Evolutionary conservation across 768 basidiomycete genomes (phyloP).

Genomic region (Suillus subluteus): DNA sequence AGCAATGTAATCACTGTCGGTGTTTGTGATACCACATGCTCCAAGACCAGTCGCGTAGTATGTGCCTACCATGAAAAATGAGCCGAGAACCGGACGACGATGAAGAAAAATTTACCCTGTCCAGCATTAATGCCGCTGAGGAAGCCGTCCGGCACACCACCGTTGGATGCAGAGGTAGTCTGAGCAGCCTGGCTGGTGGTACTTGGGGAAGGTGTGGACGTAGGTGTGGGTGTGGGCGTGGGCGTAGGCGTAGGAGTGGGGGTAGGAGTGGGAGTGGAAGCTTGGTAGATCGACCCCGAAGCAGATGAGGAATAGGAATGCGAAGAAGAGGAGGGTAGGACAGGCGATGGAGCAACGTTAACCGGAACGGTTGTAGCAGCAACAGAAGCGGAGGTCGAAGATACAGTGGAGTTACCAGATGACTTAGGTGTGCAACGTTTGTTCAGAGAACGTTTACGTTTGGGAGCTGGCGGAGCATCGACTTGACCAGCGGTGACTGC

Average conservation of each 20-base stretch:
- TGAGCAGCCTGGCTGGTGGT: conserved; percentile 15
- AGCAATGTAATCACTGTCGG: conserved; percentile 32
- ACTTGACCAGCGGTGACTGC: conserved; percentile 2
- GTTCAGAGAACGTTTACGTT: conserved; percentile 32
- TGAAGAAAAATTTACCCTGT: conserved; percentile 36
- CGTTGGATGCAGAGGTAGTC: conserved; percentile 18
- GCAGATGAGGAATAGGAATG: conserved; percentile 5
- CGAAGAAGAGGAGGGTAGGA: neutral
- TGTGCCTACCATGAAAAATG: conserved; percentile 29
- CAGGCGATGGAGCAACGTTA: conserved; percentile 27
- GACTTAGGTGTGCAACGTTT: conserved; percentile 28
- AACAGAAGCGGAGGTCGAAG: neutral
- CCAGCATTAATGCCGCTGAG: conserved; percentile 54
- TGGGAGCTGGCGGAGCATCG: conserved; percentile 1
- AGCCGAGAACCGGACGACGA: neutral
- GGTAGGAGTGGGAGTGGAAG: conserved; percentile 4
- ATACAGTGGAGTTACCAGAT: conserved; percentile 19
- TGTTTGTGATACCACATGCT: conserved; percentile 44
- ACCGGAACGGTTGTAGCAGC: conserved; percentile 15
- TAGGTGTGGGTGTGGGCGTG: neutral
- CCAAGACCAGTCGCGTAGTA: conserved; percentile 41
- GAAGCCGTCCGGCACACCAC: conserved; percentile 33
- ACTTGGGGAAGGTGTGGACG: neutral
- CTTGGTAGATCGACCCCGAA: conserved; percentile 6
- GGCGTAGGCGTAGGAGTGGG: conserved; percentile 1